Evolutionary conservation across 371 early-diverging fungal species (phyloP).

Genomic region (Mucor plumbeus): DNA sequence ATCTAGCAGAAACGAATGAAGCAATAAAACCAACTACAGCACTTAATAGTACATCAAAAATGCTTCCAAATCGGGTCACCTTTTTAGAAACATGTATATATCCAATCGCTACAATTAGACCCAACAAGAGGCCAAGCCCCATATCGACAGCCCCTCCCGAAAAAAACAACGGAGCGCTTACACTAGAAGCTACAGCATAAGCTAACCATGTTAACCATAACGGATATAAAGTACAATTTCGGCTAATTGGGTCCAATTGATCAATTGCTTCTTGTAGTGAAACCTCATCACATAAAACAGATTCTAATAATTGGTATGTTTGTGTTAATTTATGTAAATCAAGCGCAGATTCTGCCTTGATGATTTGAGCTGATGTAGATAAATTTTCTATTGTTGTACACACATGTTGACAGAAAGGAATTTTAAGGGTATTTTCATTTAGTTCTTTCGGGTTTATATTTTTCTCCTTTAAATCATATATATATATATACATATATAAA

Average conservation of each 20-base stretch:
- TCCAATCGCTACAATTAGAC: constrained; percentile 56
- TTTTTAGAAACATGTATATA: constrained; percentile 55
- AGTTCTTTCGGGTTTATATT: neutral
- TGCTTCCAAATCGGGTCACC: constrained; percentile 62
- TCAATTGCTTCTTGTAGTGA: constrained; percentile 59
- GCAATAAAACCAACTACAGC: constrained; percentile 64
- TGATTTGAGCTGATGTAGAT: constrained; percentile 61
- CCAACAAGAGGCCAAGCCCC: constrained; percentile 41
- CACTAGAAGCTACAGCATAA: constrained; percentile 60
- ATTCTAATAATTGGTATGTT: constrained; percentile 61
- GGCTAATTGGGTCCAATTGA: constrained; percentile 54
- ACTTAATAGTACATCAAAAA: constrained; percentile 65
- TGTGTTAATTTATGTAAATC: constrained; percentile 61
- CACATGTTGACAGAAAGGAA: neutral
- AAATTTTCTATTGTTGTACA: constrained; percentile 25
- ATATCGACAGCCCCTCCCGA: constrained; percentile 62
- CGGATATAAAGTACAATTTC: constrained; percentile 46
- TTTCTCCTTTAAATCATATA: neutral
- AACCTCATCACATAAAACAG: constrained; percentile 51
- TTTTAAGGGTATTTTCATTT: neutral
- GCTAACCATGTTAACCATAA: constrained; percentile 56
- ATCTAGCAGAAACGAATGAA: constrained; percentile 30
- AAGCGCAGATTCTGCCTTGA: constrained; percentile 55
- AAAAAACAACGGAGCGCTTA: constrained; percentile 64
- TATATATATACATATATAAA: neutral